Evolutionary conservation across 371 early-diverging fungal genomes (phyloP).

Genomic region (Encephalitozoon romaleae): DNA sequence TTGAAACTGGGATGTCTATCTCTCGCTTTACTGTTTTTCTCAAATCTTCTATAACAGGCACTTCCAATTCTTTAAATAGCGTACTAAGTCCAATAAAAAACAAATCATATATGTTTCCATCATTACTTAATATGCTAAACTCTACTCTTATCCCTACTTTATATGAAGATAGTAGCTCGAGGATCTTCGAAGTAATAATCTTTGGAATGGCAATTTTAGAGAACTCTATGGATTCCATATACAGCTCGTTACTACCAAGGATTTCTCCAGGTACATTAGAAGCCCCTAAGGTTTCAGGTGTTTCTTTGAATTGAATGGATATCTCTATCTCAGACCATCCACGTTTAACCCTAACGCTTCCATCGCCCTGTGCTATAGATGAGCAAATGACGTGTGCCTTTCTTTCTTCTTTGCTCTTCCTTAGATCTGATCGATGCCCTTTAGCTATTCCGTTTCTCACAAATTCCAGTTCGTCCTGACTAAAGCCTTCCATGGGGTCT

Average conservation of each 20-base stretch:
- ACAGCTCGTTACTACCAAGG: not conserved
- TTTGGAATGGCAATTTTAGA: constrained; percentile 3
- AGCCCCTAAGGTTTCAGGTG: not conserved
- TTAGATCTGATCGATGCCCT: constrained; percentile 6
- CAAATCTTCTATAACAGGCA: constrained; percentile 9
- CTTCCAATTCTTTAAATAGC: constrained; percentile 2
- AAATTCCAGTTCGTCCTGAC: not conserved
- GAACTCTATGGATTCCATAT: not conserved
- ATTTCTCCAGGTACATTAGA: not conserved
- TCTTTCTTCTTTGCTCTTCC: not conserved
- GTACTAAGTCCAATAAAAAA: constrained; percentile 3
- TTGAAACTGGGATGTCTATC: not conserved
- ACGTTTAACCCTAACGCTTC: not conserved
- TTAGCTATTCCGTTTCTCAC: not conserved
- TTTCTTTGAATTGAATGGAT: constrained; percentile 10
- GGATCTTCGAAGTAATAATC: not conserved
- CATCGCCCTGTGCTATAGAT: constrained; percentile 14
- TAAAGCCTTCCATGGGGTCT: not conserved
- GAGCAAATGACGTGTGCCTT: not conserved
- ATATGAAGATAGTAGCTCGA: not conserved
- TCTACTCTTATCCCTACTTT: constrained; percentile 13
- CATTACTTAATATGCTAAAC: constrained; percentile 8
- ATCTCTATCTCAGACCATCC: not conserved
- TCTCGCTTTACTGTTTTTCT: not conserved
- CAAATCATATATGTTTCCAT: constrained; percentile 14